Percentiles rank a stretch among this genome's conserved stretches.
These are phyloP conservation scores for Phaseolus lunatus DNA, from an alignment of 306 rosid species.

Conservation along the genomic window DNA sequence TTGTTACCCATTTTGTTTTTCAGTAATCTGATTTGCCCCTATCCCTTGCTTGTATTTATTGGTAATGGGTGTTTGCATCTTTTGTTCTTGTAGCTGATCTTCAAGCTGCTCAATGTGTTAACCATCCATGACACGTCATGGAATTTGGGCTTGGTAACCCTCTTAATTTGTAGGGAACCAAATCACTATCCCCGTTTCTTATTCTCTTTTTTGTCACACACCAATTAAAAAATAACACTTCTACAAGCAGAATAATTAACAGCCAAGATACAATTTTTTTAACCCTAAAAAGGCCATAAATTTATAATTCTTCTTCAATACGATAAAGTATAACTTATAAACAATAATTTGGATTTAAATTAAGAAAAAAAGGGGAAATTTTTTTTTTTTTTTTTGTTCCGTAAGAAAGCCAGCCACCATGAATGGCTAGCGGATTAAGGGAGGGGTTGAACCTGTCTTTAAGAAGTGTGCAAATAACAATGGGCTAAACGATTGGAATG, in stretches of 20 bases:
- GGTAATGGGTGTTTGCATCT: not conserved
- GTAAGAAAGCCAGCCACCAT: not conserved
- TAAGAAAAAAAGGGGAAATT: not conserved
- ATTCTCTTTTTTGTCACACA: not conserved
- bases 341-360: not conserved
- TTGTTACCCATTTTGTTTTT: not conserved
- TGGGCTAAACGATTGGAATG: slow-evolving; percentile 28
- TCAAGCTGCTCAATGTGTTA: slow-evolving; percentile 29
- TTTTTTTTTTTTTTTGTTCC: not conserved
- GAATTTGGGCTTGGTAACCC: not conserved
- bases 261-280: not conserved
- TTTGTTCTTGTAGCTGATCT: not conserved
- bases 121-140: not conserved
- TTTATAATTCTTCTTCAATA: slow-evolving; percentile 2
- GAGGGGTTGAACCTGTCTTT: not conserved
- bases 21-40: slow-evolving; percentile 12
- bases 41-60: not conserved
- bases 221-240: not conserved
- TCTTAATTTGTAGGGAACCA: slow-evolving; percentile 1
- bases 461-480: slow-evolving; percentile 21
- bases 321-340: not conserved
- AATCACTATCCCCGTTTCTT: not conserved
- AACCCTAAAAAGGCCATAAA: not conserved
- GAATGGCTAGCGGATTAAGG: not conserved
- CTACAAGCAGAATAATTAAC: not conserved